These are phyloP conservation scores for Apiospora malaysiana DNA, from an alignment of 2,329 filamentous ascomycete genomes.

Conservation along the genomic window DNA sequence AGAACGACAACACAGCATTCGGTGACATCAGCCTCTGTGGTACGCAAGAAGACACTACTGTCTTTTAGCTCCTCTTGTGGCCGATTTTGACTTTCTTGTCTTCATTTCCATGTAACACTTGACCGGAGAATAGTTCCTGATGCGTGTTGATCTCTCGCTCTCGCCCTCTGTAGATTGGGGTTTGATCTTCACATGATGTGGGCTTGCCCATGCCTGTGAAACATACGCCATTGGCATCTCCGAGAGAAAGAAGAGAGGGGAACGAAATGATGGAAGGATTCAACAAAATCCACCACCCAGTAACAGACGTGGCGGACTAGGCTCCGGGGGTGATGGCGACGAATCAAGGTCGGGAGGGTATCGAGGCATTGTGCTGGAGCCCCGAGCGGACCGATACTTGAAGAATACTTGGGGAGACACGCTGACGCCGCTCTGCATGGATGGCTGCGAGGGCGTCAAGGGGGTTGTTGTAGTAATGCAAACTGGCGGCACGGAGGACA, in stretches of 20 bases:
- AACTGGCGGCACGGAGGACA: neutral
- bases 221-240: neutral
- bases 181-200: neutral
- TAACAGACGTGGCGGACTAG: neutral
- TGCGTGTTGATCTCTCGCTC: neutral
- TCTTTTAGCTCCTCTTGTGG: neutral
- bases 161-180: neutral
- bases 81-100: conserved; percentile 1
- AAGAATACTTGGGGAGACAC: neutral
- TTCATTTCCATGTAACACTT: neutral
- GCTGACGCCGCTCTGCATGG: neutral
- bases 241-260: neutral
- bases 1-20: neutral
- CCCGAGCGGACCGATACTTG: neutral
- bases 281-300: neutral
- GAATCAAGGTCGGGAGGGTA: neutral
- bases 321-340: neutral
- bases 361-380: neutral
- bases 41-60: neutral
- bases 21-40: neutral
- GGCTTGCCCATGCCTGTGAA: neutral
- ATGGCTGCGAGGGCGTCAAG: neutral
- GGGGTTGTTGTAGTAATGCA: neutral
- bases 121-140: conserved; percentile 10
- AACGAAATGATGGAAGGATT: neutral